Conservation (phyloP, 257 asterid species). For the Petunia axillaris region DNA sequence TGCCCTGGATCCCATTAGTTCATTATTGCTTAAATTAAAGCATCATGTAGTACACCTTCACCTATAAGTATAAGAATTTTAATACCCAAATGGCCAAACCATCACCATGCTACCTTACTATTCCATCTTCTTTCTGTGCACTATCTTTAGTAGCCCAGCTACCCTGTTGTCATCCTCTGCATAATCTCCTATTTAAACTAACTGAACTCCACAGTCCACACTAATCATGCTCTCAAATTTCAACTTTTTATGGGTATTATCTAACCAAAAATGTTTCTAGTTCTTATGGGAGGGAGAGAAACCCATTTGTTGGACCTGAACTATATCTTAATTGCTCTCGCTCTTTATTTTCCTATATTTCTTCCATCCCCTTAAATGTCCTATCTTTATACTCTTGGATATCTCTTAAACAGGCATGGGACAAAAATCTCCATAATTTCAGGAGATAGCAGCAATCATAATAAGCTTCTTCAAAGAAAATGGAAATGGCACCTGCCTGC, state of each 20-base stretch:
- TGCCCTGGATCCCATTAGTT: background rate
- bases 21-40: background rate
- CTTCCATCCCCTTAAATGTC: background rate
- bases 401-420: background rate
- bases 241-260: background rate
- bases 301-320: background rate
- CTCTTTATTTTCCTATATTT: background rate
- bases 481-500: slow-evolving; percentile 61
- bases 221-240: background rate
- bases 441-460: background rate
- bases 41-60: background rate
- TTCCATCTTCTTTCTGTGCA: background rate
- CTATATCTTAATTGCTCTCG: background rate
- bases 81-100: background rate
- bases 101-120: background rate
- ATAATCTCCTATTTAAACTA: background rate
- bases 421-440: background rate
- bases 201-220: background rate
- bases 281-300: background rate
- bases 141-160: background rate
- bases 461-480: background rate
- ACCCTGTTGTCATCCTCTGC: background rate
- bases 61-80: background rate
- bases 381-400: background rate
- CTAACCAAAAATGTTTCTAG: background rate